phyloP scores from a whole-genome alignment of 495 filamentous ascomycete species.

The Hypoxylon intermedium region DNA sequence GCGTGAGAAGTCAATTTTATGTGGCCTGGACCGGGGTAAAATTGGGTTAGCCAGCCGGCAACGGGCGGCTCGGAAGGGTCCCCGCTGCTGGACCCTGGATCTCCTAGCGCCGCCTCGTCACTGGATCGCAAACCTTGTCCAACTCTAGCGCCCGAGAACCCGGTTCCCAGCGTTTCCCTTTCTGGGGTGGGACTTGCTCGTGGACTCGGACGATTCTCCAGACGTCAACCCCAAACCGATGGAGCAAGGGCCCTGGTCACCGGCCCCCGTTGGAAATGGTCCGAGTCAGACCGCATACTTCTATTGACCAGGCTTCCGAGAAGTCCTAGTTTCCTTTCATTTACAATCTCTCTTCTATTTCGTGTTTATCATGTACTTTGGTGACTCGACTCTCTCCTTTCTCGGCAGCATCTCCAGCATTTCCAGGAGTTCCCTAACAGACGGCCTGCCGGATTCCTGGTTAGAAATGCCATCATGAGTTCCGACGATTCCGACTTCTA shows the following conservation, averaged over 20 bases:
- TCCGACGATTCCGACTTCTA: conserved; percentile 81
- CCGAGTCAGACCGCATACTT: not conserved
- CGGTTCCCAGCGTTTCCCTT: conserved; percentile 19
- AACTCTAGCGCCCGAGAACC: conserved; percentile 25
- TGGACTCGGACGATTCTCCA: too few species aligned
- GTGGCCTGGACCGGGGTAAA: conserved; percentile 17
- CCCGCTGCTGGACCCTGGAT: conserved; percentile 24
- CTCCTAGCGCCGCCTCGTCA: conserved; percentile 5
- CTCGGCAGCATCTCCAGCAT: not conserved
- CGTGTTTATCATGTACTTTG: not conserved
- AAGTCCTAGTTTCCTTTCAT: conserved; percentile 1
- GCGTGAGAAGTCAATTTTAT: conserved; percentile 7
- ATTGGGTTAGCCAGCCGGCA: conserved; percentile 10
- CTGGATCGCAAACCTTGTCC: conserved; percentile 7
- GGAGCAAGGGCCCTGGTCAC: not conserved
- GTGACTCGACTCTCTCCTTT: not conserved
- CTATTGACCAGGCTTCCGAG: not conserved
- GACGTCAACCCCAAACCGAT: too few species aligned
- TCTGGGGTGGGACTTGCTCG: conserved; percentile 7
- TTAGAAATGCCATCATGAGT: conserved; percentile 40
- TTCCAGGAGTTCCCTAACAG: too few species aligned
- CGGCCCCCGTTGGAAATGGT: not conserved
- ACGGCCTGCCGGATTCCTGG: not conserved
- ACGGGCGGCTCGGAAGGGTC: conserved; percentile 27
- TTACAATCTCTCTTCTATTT: not conserved